These are phyloP conservation scores for Tarenaya hassleriana DNA, from an alignment of 345 rosid species.

Conservation along the genomic window DNA sequence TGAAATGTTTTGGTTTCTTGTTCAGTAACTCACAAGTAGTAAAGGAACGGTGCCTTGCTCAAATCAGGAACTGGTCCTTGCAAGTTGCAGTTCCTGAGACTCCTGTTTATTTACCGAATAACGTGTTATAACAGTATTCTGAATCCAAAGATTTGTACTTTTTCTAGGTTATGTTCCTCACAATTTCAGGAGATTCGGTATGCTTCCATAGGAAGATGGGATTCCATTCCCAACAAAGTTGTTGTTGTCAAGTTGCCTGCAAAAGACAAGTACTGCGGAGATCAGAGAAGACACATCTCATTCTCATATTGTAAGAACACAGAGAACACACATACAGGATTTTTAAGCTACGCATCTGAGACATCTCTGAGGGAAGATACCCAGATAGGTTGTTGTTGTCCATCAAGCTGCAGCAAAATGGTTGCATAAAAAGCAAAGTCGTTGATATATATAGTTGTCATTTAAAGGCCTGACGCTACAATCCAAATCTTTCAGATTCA, in stretches of 20 bases:
- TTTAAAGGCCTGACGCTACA: too few relatives aligned
- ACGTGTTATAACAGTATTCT: constrained; percentile 5
- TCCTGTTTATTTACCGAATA: constrained; percentile 31
- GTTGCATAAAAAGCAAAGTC: background rate
- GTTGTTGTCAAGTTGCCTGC: constrained; percentile 43
- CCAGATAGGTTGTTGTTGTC: constrained; percentile 48
- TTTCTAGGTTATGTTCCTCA: constrained; percentile 19
- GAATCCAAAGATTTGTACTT: background rate
- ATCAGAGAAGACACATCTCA: too few relatives aligned
- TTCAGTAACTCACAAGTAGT: constrained; percentile 47
- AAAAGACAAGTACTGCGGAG: too few relatives aligned
- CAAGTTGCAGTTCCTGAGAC: constrained; percentile 51
- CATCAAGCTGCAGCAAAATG: constrained; percentile 32
- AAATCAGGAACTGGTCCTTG: constrained; percentile 47
- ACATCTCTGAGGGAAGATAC: constrained; percentile 35
- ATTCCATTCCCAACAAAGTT: constrained; percentile 35
- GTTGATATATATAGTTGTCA: too few relatives aligned
- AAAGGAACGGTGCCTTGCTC: constrained; percentile 29
- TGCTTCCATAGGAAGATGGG: constrained; percentile 35
- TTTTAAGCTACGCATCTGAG: constrained; percentile 34
- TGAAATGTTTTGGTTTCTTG: too few relatives aligned
- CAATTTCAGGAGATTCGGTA: constrained; percentile 36
- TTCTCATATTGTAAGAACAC: too few relatives aligned
- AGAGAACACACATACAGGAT: constrained; percentile 34
- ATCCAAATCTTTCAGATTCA: too few relatives aligned